Evolutionary conservation across 306 rosid species (phyloP).

Genomic region (Vigna radiata): DNA sequence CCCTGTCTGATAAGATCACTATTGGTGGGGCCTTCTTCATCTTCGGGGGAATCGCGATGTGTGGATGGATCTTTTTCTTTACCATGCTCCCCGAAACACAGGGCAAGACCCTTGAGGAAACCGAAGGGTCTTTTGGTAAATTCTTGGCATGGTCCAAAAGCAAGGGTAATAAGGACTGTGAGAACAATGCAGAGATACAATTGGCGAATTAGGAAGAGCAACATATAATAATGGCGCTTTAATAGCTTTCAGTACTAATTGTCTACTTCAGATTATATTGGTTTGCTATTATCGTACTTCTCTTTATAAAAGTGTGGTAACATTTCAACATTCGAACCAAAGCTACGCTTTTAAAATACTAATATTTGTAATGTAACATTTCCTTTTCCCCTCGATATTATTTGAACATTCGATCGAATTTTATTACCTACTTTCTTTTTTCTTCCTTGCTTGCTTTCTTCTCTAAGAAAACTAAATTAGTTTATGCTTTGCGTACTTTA

Average conservation of each 20-base stretch:
- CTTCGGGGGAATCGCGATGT: conserved; percentile 58
- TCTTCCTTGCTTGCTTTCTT: no score
- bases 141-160: conserved; percentile 33
- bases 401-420: neutral
- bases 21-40: conserved; percentile 91
- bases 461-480: no score
- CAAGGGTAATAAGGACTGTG: neutral
- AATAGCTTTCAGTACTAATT: no score
- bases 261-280: no score
- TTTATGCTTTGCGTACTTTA: no score
- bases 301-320: no score
- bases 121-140: conserved; percentile 79
- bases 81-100: conserved; percentile 76
- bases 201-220: neutral
- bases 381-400: no score
- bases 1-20: conserved; percentile 57
- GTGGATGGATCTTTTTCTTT: conserved; percentile 74
- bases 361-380: no score
- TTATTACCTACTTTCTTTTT: neutral
- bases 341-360: no score
- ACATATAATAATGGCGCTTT: no score
- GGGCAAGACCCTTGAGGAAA: conserved; percentile 79
- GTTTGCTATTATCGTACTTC: no score
- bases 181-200: conserved; percentile 41
- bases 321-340: no score